A percentile compares a stretch with the other conserved stretches of the same genome.
These are phyloP conservation scores for Cyclocybe cylindracea DNA, from an alignment of 768 basidiomycete genomes.

Conservation along the genomic window DNA sequence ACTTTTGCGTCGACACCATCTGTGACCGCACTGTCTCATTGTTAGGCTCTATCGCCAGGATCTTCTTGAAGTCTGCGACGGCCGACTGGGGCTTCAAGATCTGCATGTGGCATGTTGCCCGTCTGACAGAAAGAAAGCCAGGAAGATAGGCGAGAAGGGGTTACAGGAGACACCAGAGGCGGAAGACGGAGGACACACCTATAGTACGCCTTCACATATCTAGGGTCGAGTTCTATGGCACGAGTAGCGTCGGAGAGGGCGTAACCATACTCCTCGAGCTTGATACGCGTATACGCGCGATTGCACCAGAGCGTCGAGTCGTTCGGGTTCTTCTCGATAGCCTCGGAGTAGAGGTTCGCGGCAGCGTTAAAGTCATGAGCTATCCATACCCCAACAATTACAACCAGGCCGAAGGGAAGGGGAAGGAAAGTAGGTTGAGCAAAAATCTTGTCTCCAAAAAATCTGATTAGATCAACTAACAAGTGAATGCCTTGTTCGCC, in stretches of 20 bases:
- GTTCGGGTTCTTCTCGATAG: slow-evolving; percentile 84
- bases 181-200: slow-evolving; percentile 45
- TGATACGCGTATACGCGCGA: slow-evolving; percentile 89
- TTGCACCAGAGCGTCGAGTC: slow-evolving; percentile 95
- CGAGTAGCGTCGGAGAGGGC: slow-evolving; percentile 83
- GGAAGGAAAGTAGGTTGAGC: neutral
- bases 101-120: slow-evolving; percentile 89
- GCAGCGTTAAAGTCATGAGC: slow-evolving; percentile 79
- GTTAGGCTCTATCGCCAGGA: slow-evolving; percentile 80
- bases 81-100: slow-evolving; percentile 87
- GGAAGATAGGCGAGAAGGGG: slow-evolving; percentile 3
- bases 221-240: slow-evolving; percentile 86
- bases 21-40: slow-evolving; percentile 83
- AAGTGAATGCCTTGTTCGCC: slow-evolving; percentile 86
- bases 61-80: slow-evolving; percentile 84
- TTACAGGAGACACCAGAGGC: neutral
- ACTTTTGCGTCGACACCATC: slow-evolving; percentile 86
- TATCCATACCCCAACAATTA: slow-evolving; percentile 10
- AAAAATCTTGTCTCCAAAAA: neutral
- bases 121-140: slow-evolving; percentile 41
- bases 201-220: slow-evolving; percentile 90
- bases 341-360: slow-evolving; percentile 76
- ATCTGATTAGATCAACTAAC: slow-evolving; percentile 38
- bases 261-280: slow-evolving; percentile 91
- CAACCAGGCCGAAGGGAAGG: neutral